Percentiles rank a stretch among this genome's conserved stretches.
These are phyloP conservation scores for Seiridium cupressi DNA, from an alignment of 2,329 filamentous ascomycete species.

Conservation along the genomic window DNA sequence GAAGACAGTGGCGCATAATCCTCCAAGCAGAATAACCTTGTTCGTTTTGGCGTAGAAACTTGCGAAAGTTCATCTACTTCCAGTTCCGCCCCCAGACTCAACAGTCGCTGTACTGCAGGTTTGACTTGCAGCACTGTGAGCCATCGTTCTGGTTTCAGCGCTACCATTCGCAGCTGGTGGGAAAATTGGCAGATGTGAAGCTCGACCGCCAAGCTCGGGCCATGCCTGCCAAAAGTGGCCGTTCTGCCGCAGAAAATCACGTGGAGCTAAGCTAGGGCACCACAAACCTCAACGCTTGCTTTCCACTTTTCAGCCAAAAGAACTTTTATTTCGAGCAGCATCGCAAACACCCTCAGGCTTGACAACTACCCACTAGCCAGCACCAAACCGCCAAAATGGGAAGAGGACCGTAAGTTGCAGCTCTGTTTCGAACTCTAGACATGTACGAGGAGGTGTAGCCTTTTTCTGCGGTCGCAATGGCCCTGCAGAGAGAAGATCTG, in stretches of 20 bases:
- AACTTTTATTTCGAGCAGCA: constrained; percentile 4
- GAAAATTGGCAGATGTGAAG: too few relatives aligned
- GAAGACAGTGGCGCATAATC: too few relatives aligned
- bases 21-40: too few relatives aligned
- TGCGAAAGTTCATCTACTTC: too few relatives aligned
- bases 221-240: background rate
- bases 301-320: background rate
- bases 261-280: constrained; percentile 4
- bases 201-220: background rate
- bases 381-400: constrained; percentile 41
- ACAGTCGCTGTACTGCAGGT: too few relatives aligned
- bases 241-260: background rate
- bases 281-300: background rate
- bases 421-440: background rate
- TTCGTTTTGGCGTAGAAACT: too few relatives aligned
- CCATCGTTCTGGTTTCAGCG: too few relatives aligned
- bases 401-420: constrained; percentile 51
- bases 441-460: background rate
- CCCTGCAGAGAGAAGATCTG: background rate
- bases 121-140: too few relatives aligned
- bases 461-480: background rate
- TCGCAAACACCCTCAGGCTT: constrained; percentile 13
- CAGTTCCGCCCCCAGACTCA: too few relatives aligned
- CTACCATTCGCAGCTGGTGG: too few relatives aligned
- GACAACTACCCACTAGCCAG: constrained; percentile 25